A percentile compares a stretch with the other conserved stretches of the same genome.
These are phyloP conservation scores for Fragilaria crotonensis DNA, from an alignment of 108 stramenopile species.

Conservation along the genomic window DNA sequence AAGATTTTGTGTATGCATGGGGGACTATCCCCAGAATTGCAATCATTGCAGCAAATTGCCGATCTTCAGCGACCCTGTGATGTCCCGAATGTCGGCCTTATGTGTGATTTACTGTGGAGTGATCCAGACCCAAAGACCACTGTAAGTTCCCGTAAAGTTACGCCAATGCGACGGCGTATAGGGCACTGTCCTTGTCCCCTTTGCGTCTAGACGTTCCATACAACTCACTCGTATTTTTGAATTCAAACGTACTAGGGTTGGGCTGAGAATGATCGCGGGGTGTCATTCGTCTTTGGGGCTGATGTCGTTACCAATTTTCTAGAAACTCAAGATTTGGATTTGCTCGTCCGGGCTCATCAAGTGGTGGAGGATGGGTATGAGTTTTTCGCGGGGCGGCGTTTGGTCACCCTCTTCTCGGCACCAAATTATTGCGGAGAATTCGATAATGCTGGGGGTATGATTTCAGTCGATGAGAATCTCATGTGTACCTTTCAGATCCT, in stretches of 20 bases:
- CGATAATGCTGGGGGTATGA: constrained; percentile 45
- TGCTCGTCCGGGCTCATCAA: constrained; percentile 93
- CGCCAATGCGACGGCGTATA: too few relatives aligned
- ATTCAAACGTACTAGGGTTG: too few relatives aligned
- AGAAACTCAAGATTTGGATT: constrained; percentile 28
- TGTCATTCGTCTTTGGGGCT: constrained; percentile 86
- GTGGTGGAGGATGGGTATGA: constrained; percentile 97
- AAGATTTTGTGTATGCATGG: constrained; percentile 97
- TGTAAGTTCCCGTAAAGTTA: constrained; percentile 3
- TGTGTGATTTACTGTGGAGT: constrained; percentile 94
- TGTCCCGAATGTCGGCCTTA: constrained; percentile 87
- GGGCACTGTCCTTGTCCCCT: too few relatives aligned
- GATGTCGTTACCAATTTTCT: constrained; percentile 23
- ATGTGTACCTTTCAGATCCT: constrained; percentile 30
- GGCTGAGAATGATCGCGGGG: constrained; percentile 95
- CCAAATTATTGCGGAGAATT: constrained; percentile 52
- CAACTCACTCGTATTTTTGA: too few relatives aligned
- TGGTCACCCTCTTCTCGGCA: constrained; percentile 74
- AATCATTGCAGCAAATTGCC: constrained; percentile 73
- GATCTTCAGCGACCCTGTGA: constrained; percentile 81
- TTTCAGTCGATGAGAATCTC: constrained; percentile 25
- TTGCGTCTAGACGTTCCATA: too few relatives aligned
- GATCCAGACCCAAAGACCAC: constrained; percentile 67
- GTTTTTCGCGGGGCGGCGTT: constrained; percentile 71
- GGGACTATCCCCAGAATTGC: constrained; percentile 80